phyloP scores from a whole-genome alignment of 177 flowering plant genomes.

The Tripterygium wilfordii region DNA sequence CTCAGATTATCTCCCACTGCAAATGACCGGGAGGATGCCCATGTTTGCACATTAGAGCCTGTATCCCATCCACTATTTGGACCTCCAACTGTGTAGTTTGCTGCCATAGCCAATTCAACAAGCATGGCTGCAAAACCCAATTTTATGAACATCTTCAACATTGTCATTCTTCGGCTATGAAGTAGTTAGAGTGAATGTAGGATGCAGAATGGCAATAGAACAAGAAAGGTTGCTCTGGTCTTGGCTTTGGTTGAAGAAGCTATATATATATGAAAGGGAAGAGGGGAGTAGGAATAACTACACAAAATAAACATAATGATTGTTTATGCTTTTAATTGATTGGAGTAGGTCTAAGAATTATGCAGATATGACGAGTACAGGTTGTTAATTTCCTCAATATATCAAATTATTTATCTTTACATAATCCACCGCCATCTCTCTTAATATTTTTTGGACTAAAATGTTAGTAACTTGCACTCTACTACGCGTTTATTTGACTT shows the following conservation, averaged over 20 bases:
- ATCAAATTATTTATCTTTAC: not conserved
- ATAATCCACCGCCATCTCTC: too few relatives aligned
- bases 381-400: slow-evolving; percentile 2
- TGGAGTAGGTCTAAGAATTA: not conserved
- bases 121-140: slow-evolving; percentile 33
- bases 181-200: not conserved
- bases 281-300: not conserved
- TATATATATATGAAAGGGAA: too few relatives aligned
- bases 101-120: slow-evolving; percentile 29
- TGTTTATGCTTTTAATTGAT: slow-evolving; percentile 1
- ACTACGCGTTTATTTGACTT: too few relatives aligned
- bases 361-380: slow-evolving; percentile 3
- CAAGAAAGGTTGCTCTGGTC: not conserved
- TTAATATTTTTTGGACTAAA: not conserved
- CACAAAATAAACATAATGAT: not conserved
- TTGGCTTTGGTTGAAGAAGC: not conserved
- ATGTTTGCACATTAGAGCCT: slow-evolving; percentile 26
- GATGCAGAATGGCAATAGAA: not conserved
- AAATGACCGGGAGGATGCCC: slow-evolving; percentile 37
- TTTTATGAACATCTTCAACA: slow-evolving; percentile 11
- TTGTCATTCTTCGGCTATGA: slow-evolving; percentile 9
- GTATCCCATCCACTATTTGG: slow-evolving; percentile 49
- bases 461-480: too few relatives aligned
- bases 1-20: slow-evolving; percentile 43
- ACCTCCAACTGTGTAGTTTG: slow-evolving; percentile 40